These are phyloP conservation scores for Solanum appendiculatum DNA, from an alignment of 257 asterid genomes.

Conservation along the genomic window DNA sequence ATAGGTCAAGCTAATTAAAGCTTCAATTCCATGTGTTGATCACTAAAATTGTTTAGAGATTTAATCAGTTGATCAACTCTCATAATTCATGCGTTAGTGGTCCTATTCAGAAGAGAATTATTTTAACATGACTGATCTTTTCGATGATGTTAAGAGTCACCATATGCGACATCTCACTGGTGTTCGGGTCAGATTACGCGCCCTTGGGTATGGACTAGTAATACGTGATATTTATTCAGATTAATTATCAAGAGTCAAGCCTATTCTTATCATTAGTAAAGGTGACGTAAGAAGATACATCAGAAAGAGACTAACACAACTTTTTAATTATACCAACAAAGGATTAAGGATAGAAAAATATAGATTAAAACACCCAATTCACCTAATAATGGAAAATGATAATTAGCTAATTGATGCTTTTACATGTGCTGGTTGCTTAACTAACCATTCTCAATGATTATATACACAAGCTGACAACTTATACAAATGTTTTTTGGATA, in stretches of 20 bases:
- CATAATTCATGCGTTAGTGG: background rate
- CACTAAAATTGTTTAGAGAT: background rate
- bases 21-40: background rate
- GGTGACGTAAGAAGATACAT: background rate
- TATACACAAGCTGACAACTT: background rate
- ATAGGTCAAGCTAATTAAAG: background rate
- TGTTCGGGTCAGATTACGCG: background rate
- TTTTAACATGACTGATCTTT: background rate
- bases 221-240: background rate
- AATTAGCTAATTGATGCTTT: background rate
- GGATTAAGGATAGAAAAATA: background rate
- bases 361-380: background rate
- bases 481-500: background rate
- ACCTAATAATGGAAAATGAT: background rate
- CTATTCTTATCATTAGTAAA: background rate
- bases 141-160: background rate
- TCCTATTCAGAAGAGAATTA: background rate
- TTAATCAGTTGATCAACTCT: background rate
- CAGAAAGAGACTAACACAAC: background rate
- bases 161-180: background rate
- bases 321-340: background rate
- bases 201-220: background rate
- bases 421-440: background rate
- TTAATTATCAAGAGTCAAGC: no score
- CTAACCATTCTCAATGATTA: background rate